Evolutionary conservation across 805 yeast genomes (phyloP).

Genomic region (Candida ulmi): DNA sequence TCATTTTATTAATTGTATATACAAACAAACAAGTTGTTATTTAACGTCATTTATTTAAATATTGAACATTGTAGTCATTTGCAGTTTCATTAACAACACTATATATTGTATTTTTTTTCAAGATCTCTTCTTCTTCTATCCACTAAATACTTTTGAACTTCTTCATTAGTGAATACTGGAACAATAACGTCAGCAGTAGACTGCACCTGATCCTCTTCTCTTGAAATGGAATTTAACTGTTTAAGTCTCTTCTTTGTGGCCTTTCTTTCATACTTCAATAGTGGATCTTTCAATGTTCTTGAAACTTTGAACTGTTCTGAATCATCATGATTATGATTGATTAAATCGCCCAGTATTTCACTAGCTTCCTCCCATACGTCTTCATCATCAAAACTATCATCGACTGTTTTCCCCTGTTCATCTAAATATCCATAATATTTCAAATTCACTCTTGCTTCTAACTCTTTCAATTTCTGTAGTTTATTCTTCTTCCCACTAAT

Average conservation of each 20-base stretch:
- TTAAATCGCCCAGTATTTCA: constrained; percentile 9
- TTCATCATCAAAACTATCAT: constrained; percentile 2
- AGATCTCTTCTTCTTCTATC: constrained; percentile 14
- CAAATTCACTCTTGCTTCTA: constrained; percentile 24
- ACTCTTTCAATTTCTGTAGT: constrained; percentile 19
- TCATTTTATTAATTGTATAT: not conserved
- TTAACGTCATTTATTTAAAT: constrained; percentile 1
- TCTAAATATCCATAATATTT: constrained; percentile 41
- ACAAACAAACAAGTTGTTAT: not conserved
- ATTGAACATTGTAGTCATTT: not conserved
- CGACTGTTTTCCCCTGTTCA: constrained; percentile 12
- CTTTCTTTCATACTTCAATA: constrained; percentile 26
- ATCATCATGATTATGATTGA: constrained; percentile 5
- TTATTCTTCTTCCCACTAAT: constrained; percentile 14
- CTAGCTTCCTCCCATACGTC: constrained; percentile 7
- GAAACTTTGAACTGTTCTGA: not conserved
- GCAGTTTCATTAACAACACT: no score
- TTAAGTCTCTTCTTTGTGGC: constrained; percentile 20
- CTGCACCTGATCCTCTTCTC: no score
- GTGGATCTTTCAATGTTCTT: constrained; percentile 12
- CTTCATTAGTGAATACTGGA: not conserved
- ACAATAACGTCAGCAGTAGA: no score
- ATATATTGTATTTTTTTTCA: constrained; percentile 6
- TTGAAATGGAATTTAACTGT: not conserved
- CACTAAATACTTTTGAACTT: constrained; percentile 12